Conservation (phyloP, 75 land plant genomes). For the Pinus albicaulis region DNA sequence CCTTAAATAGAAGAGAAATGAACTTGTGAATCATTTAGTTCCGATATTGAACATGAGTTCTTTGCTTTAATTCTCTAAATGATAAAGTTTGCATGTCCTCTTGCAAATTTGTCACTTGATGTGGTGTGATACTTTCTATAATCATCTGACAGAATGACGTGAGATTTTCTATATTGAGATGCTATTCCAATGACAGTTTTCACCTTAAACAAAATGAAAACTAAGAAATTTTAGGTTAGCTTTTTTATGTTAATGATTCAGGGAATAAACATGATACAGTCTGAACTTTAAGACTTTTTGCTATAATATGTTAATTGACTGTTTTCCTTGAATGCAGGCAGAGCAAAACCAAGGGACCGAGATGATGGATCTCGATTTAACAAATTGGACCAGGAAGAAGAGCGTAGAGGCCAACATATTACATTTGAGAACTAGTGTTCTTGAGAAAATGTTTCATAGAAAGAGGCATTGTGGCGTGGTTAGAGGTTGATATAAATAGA, state of each 20-base stretch:
- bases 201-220: background rate
- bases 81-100: background rate
- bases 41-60: background rate
- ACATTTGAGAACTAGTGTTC: background rate
- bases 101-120: background rate
- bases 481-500: background rate
- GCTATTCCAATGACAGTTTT: background rate
- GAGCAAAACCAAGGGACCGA: slow-evolving; percentile 1
- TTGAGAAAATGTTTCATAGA: background rate
- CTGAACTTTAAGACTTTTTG: background rate
- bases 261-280: background rate
- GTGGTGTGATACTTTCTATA: background rate
- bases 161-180: background rate
- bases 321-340: background rate
- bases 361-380: slow-evolving; percentile 6
- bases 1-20: background rate
- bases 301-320: background rate
- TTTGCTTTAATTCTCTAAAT: background rate
- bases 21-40: background rate
- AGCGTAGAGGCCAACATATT: background rate
- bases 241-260: background rate
- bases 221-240: background rate
- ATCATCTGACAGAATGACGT: background rate
- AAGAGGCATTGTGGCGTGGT: background rate
- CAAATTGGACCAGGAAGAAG: background rate